These are phyloP conservation scores for Drechslera avenae DNA, from an alignment of 2,329 filamentous ascomycete species.

Conservation along the genomic window DNA sequence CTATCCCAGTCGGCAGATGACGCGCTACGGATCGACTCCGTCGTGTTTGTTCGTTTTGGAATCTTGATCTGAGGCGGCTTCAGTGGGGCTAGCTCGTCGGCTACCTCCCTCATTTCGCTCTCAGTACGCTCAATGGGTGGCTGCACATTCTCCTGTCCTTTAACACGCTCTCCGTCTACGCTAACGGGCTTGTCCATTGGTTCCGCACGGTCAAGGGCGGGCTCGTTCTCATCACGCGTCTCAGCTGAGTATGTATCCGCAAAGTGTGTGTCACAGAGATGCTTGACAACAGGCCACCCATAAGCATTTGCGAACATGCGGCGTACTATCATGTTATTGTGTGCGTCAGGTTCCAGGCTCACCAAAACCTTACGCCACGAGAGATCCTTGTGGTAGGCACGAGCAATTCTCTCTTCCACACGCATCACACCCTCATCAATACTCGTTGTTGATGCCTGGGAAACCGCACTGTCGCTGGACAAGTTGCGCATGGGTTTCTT, in stretches of 20 bases:
- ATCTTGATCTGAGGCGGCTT: slow-evolving; percentile 29
- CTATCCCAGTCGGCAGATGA: slow-evolving; percentile 57
- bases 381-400: slow-evolving; percentile 88
- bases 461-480: slow-evolving; percentile 43
- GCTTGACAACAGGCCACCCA: slow-evolving; percentile 95
- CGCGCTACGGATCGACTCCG: slow-evolving; percentile 40
- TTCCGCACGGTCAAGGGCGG: slow-evolving; percentile 71
- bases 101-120: slow-evolving; percentile 57
- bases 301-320: slow-evolving; percentile 97
- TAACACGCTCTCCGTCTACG: slow-evolving; percentile 69
- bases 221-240: slow-evolving; percentile 70
- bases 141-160: slow-evolving; percentile 48
- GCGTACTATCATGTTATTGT: slow-evolving; percentile 97
- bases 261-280: slow-evolving; percentile 94
- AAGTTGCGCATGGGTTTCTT: slow-evolving; percentile 45
- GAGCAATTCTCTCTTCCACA: slow-evolving; percentile 96
- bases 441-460: slow-evolving; percentile 31
- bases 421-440: slow-evolving; percentile 70
- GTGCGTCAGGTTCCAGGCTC: slow-evolving; percentile 91
- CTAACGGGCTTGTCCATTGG: slow-evolving; percentile 61
- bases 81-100: slow-evolving; percentile 46
- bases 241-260: slow-evolving; percentile 71
- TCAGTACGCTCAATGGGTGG: slow-evolving; percentile 50
- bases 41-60: slow-evolving; percentile 31
- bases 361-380: slow-evolving; percentile 98